Evolutionary conservation across 805 yeast species (phyloP).

Genomic region (Kuraishia molischiana): DNA sequence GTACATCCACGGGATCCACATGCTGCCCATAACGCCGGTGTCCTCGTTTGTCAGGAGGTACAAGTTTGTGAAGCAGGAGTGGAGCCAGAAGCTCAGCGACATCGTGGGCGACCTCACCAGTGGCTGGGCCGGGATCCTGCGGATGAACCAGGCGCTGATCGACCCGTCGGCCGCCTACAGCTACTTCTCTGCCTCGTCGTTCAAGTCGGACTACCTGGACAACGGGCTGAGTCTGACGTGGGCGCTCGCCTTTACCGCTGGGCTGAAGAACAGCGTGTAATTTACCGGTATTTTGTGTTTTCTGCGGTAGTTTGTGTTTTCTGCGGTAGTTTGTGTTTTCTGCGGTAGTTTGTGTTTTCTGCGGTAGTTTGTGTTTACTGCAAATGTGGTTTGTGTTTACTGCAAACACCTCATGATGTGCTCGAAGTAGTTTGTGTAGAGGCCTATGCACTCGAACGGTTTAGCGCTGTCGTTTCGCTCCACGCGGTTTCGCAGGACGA

Average conservation of each 20-base stretch:
- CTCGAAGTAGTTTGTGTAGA: conserved; percentile 12
- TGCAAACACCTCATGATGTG: conserved; percentile 12
- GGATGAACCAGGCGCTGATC: conserved; percentile 63
- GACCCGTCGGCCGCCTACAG: conserved; percentile 57
- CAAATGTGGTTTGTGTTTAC: neutral
- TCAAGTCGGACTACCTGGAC: conserved; percentile 53
- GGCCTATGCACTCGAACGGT: neutral
- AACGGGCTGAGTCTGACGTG: conserved; percentile 83
- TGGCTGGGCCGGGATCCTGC: conserved; percentile 69
- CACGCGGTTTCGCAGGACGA: neutral
- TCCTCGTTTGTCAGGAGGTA: conserved; percentile 50
- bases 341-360: no score
- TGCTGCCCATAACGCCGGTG: conserved; percentile 62
- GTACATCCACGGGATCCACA: conserved; percentile 73
- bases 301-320: no score
- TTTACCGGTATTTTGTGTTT: no score
- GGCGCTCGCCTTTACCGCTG: conserved; percentile 72
- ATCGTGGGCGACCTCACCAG: conserved; percentile 41
- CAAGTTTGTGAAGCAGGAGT: conserved; percentile 51
- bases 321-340: no score
- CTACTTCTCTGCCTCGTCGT: conserved; percentile 48
- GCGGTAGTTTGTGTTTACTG: no score
- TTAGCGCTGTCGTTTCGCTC: neutral
- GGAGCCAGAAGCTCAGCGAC: conserved; percentile 38
- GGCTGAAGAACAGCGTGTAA: conserved; percentile 24